These are phyloP conservation scores for Acacia acuminata DNA, from an alignment of 306 rosid genomes.

Conservation along the genomic window DNA sequence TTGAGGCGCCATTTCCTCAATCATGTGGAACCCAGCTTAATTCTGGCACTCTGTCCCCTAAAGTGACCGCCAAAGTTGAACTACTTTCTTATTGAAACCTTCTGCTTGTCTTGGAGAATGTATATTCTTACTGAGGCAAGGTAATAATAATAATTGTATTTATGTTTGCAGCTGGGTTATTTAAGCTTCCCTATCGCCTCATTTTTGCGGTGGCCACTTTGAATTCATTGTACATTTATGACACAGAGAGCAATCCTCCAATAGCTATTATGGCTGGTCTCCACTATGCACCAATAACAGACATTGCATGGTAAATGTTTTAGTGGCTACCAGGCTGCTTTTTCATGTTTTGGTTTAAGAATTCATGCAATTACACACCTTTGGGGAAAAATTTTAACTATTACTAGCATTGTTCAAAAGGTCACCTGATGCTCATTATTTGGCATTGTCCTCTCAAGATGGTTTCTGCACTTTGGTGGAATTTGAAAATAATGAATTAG, in stretches of 20 bases:
- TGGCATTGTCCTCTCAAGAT: constrained; percentile 93
- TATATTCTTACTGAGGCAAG: constrained; percentile 6
- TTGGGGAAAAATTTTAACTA: constrained; percentile 23
- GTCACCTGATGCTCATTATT: constrained; percentile 82
- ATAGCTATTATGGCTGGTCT: constrained; percentile 82
- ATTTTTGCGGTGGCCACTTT: constrained; percentile 87
- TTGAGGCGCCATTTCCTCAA: constrained; percentile 14
- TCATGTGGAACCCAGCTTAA: background rate
- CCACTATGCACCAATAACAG: constrained; percentile 94
- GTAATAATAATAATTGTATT: constrained; percentile 29
- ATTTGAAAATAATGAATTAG: constrained; percentile 82
- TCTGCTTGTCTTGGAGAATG: constrained; percentile 20
- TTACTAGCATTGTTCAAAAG: constrained; percentile 43
- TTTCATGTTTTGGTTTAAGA: constrained; percentile 16
- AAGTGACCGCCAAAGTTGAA: background rate
- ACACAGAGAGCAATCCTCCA: constrained; percentile 79
- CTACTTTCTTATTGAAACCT: background rate
- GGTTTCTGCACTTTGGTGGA: constrained; percentile 87
- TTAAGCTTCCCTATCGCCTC: constrained; percentile 88
- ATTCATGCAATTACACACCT: background rate
- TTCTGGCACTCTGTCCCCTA: background rate
- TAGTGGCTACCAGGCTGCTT: constrained; percentile 20
- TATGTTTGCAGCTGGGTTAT: constrained; percentile 60
- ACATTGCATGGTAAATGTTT: constrained; percentile 72
- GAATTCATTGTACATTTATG: constrained; percentile 82